phyloP scores from a whole-genome alignment of 257 asterid genomes.

The Jaltomata sinuosa region DNA sequence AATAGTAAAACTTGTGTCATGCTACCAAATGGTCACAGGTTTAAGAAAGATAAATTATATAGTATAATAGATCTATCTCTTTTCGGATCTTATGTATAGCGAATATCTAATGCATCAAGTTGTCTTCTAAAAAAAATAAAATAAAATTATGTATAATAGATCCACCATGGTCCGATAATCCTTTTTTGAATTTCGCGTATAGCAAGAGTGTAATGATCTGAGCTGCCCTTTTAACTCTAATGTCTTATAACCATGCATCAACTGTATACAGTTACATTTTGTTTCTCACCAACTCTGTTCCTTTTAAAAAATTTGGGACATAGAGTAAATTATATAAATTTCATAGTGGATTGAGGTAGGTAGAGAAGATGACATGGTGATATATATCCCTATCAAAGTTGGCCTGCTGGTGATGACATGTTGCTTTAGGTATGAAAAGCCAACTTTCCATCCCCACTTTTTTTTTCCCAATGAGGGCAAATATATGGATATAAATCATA shows the following conservation, averaged over 20 bases:
- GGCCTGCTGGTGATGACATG: conserved; percentile 30
- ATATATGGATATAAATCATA: conserved; percentile 3
- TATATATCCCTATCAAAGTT: conserved; percentile 39
- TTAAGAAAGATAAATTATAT: neutral
- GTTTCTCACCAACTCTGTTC: neutral
- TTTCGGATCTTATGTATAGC: neutral
- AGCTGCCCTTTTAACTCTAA: neutral
- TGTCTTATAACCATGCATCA: neutral
- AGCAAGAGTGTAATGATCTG: no score
- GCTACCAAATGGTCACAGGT: neutral
- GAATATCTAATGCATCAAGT: neutral
- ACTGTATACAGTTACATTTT: neutral
- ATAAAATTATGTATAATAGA: neutral
- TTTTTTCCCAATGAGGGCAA: neutral
- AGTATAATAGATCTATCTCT: neutral
- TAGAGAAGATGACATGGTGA: conserved; percentile 52
- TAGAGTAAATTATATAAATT: neutral
- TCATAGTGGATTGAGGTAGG: conserved; percentile 65
- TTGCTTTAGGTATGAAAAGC: conserved; percentile 35
- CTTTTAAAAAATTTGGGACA: neutral
- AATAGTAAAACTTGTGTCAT: neutral
- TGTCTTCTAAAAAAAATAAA: neutral
- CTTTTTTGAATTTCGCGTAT: neutral
- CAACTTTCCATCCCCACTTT: conserved; percentile 1
- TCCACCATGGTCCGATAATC: no score